phyloP scores from a whole-genome alignment of 768 basidiomycete genomes.

The Boletus rubescentipes region DNA sequence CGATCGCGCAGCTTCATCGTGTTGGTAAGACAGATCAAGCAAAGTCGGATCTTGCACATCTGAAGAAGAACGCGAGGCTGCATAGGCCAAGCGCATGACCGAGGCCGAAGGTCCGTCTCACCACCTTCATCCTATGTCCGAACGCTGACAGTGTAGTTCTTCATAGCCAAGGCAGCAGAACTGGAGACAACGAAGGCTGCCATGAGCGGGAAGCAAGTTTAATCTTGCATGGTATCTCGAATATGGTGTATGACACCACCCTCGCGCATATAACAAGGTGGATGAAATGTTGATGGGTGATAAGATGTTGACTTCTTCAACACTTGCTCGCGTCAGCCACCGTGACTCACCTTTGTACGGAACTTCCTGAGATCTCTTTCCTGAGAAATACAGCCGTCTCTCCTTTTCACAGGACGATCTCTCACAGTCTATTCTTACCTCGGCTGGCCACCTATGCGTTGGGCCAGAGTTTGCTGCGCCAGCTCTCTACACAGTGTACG shows the following conservation, averaged over 20 bases:
- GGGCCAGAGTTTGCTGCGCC: too few relatives aligned
- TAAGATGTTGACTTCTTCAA: too few relatives aligned
- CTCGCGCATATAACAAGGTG: too few relatives aligned
- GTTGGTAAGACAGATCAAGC: conserved; percentile 91
- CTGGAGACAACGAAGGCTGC: conserved; percentile 54
- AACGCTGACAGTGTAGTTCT: background rate
- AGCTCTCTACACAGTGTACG: too few relatives aligned
- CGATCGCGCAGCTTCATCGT: conserved; percentile 52
- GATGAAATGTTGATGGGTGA: too few relatives aligned
- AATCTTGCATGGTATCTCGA: conserved; percentile 37
- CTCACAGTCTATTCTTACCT: too few relatives aligned
- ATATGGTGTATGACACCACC: background rate
- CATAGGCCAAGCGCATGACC: conserved; percentile 83
- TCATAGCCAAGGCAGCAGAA: conserved; percentile 62
- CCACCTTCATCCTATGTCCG: background rate
- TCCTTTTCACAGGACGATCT: too few relatives aligned
- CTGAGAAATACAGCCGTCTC: too few relatives aligned
- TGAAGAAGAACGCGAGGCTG: conserved; percentile 84
- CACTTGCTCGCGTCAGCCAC: too few relatives aligned
- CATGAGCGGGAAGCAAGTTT: conserved; percentile 27
- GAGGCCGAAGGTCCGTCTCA: conserved; percentile 72
- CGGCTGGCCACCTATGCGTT: too few relatives aligned
- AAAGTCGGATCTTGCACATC: conserved; percentile 81
- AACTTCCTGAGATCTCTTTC: too few relatives aligned
- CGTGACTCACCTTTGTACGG: too few relatives aligned